Evolutionary conservation across 805 yeast species (phyloP).

Genomic region (Saturnispora halmiae): DNA sequence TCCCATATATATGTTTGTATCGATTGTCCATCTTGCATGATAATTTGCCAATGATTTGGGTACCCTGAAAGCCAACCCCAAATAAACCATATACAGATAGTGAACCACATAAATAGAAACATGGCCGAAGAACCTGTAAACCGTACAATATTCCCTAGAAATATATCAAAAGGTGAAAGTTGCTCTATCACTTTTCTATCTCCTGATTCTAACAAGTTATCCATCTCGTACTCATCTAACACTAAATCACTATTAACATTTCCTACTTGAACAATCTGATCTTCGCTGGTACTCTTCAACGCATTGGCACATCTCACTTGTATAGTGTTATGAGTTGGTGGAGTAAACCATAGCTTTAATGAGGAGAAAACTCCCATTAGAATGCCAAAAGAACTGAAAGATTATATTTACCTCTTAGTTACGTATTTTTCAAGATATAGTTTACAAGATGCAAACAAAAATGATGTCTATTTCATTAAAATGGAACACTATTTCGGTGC

Average conservation of each 20-base stretch:
- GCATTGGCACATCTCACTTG: conserved; percentile 10
- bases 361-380: background rate
- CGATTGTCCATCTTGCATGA: conserved; percentile 35
- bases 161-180: conserved; percentile 12
- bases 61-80: conserved; percentile 24
- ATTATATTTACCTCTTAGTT: background rate
- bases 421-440: background rate
- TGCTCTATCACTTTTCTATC: too few species aligned
- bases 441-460: background rate
- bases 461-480: conserved; percentile 2
- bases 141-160: conserved; percentile 12
- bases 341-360: background rate
- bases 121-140: conserved; percentile 17
- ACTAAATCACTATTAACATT: background rate
- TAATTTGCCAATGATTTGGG: conserved; percentile 32
- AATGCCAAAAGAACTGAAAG: background rate
- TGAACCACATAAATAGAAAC: conserved; percentile 23
- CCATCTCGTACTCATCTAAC: background rate
- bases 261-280: background rate
- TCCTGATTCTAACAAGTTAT: too few species aligned
- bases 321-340: conserved; percentile 10
- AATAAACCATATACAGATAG: conserved; percentile 17
- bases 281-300: background rate
- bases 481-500: conserved; percentile 1
- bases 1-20: conserved; percentile 34